phyloP scores from a whole-genome alignment of 228 moss, liverwort and hornwort genomes.

The Sphagnum magellanicum region DNA sequence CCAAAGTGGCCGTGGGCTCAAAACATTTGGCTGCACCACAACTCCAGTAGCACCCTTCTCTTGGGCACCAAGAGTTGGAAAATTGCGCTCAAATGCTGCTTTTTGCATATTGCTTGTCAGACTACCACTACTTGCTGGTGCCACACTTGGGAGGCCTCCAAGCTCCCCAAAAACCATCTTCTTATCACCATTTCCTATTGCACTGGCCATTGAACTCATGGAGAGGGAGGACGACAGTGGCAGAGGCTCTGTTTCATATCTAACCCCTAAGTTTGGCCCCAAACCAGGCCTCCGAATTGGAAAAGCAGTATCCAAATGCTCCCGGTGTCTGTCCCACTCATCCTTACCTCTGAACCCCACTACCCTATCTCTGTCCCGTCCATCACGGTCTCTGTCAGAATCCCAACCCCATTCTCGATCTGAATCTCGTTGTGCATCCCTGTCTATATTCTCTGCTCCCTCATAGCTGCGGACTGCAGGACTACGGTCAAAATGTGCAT shows the following conservation, averaged over 20 bases:
- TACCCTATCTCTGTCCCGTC: slow-evolving; percentile 81
- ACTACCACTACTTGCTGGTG: slow-evolving; percentile 74
- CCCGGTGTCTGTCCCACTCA: slow-evolving; percentile 84
- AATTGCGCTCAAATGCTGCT: slow-evolving; percentile 92
- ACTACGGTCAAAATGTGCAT: slow-evolving; percentile 91
- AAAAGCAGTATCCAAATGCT: slow-evolving; percentile 55
- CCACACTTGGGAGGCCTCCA: slow-evolving; percentile 70
- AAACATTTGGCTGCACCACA: slow-evolving; percentile 64
- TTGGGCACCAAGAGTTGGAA: slow-evolving; percentile 95
- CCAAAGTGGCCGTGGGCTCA: slow-evolving; percentile 95
- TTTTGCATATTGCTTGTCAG: slow-evolving; percentile 98
- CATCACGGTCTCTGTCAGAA: slow-evolving; percentile 60
- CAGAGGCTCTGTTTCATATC: slow-evolving; percentile 63
- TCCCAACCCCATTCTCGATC: slow-evolving; percentile 93
- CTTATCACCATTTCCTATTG: slow-evolving; percentile 88
- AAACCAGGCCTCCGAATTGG: slow-evolving; percentile 77
- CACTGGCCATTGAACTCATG: slow-evolving; percentile 65
- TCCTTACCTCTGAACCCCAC: slow-evolving; percentile 63
- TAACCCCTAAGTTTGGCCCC: slow-evolving; percentile 37
- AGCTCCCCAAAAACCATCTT: slow-evolving; percentile 45
- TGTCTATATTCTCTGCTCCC: slow-evolving; percentile 57
- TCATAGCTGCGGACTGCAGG: slow-evolving; percentile 73
- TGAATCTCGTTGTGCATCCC: slow-evolving; percentile 38
- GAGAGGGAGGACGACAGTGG: slow-evolving; percentile 79
- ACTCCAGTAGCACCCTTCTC: slow-evolving; percentile 62